These are phyloP conservation scores for Ustilago cynodontis DNA, from an alignment of 1,284 basidiomycete species.

Conservation along the genomic window DNA sequence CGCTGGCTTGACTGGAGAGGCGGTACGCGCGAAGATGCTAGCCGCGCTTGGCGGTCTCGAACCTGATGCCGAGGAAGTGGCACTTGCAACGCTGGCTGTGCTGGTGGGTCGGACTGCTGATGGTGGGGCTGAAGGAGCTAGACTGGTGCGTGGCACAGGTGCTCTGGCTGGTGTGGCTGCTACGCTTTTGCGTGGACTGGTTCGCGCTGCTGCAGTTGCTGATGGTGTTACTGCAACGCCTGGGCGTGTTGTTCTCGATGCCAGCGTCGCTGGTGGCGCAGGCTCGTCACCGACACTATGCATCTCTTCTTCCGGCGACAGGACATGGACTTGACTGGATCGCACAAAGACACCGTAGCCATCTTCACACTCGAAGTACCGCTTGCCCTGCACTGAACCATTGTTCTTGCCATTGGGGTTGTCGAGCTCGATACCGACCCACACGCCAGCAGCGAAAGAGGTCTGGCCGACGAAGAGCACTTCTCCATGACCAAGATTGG, in stretches of 20 bases:
- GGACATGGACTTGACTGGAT: slow-evolving; percentile 83
- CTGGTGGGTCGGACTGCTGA: slow-evolving; percentile 28
- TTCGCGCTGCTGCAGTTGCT: slow-evolving; percentile 23
- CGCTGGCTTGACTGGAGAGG: slow-evolving; percentile 34
- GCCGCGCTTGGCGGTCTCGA: slow-evolving; percentile 32
- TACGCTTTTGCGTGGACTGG: slow-evolving; percentile 42
- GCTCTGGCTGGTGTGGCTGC: slow-evolving; percentile 33
- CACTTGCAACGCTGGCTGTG: slow-evolving; percentile 27
- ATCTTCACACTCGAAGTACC: slow-evolving; percentile 85
- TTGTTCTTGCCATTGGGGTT: slow-evolving; percentile 89
- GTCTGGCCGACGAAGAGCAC: slow-evolving; percentile 88
- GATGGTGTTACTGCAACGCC: slow-evolving; percentile 13
- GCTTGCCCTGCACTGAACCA: slow-evolving; percentile 83
- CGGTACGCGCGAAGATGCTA: slow-evolving; percentile 23
- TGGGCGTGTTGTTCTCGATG: slow-evolving; percentile 25
- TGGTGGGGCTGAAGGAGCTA: slow-evolving; percentile 23
- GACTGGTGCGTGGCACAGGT: slow-evolving; percentile 16
- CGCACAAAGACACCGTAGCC: slow-evolving; percentile 90
- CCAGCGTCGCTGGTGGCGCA: slow-evolving; percentile 7
- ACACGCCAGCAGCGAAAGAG: slow-evolving; percentile 87
- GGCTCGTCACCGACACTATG: slow-evolving; percentile 50
- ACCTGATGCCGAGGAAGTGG: slow-evolving; percentile 28
- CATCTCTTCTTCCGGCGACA: slow-evolving; percentile 63
- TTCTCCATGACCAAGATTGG: slow-evolving; percentile 78
- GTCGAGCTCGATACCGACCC: slow-evolving; percentile 91